These are phyloP conservation scores for Trichoderma atrobrunneum DNA, from an alignment of 2,329 filamentous ascomycete genomes.

Conservation along the genomic window DNA sequence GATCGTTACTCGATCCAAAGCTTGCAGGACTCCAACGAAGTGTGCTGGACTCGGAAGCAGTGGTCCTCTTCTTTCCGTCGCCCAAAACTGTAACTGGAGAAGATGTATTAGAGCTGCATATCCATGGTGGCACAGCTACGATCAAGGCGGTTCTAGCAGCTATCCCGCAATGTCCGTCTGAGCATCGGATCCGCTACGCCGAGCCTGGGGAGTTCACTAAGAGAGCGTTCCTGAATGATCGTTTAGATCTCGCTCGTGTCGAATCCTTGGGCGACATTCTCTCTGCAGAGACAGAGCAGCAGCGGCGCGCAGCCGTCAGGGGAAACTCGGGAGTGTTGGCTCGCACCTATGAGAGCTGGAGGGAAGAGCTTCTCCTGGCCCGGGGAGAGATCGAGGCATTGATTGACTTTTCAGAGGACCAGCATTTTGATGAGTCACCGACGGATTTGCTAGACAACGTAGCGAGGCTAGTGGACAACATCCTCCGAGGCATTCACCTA, in stretches of 20 bases:
- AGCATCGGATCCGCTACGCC: slow-evolving; percentile 68
- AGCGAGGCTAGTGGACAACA: slow-evolving; percentile 56
- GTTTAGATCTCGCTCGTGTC: slow-evolving; percentile 82
- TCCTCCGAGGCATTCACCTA: slow-evolving; percentile 61
- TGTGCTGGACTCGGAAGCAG: slow-evolving; percentile 73
- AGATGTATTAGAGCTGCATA: slow-evolving; percentile 85
- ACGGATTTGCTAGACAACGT: slow-evolving; percentile 69
- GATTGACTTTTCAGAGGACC: slow-evolving; percentile 96
- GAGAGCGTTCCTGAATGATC: slow-evolving; percentile 82
- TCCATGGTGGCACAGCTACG: slow-evolving; percentile 89
- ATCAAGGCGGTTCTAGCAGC: slow-evolving; percentile 81
- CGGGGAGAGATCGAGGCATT: slow-evolving; percentile 90
- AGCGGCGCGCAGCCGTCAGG: slow-evolving; percentile 80
- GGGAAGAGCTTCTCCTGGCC: slow-evolving; percentile 70
- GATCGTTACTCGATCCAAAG: slow-evolving; percentile 64
- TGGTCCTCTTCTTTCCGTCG: slow-evolving; percentile 78
- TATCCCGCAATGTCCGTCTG: slow-evolving; percentile 55
- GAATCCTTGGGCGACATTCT: slow-evolving; percentile 63
- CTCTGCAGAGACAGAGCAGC: slow-evolving; percentile 81
- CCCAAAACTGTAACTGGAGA: slow-evolving; percentile 88
- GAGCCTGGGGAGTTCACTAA: slow-evolving; percentile 95
- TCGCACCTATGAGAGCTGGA: slow-evolving; percentile 78
- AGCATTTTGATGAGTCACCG: slow-evolving; percentile 91
- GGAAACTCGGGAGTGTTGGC: slow-evolving; percentile 70
- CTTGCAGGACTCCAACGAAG: slow-evolving; percentile 32